These are phyloP conservation scores for Phytophthora ohioensis DNA, from an alignment of 352 stramenopile genomes.

Conservation along the genomic window DNA sequence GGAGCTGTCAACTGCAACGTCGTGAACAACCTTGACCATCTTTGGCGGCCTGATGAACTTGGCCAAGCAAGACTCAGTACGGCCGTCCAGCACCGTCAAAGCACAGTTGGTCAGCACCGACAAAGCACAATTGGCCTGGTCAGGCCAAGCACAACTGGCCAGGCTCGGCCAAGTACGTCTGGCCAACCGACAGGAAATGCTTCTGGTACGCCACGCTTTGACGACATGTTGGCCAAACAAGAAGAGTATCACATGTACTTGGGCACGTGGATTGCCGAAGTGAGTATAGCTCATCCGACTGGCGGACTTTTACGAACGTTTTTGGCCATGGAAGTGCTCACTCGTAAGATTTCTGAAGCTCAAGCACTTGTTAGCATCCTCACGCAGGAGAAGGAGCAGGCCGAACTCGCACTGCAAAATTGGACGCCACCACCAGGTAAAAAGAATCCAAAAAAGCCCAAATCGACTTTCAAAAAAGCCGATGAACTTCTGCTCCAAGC, in stretches of 20 bases:
- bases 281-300: constrained; percentile 81
- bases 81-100: background rate
- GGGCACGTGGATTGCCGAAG: constrained; percentile 88
- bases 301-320: constrained; percentile 78
- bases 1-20: constrained; percentile 52
- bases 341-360: constrained; percentile 62
- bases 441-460: constrained; percentile 41
- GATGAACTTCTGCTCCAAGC: constrained; percentile 53
- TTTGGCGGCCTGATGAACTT: constrained; percentile 39
- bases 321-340: constrained; percentile 76
- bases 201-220: constrained; percentile 2
- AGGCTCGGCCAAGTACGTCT: background rate
- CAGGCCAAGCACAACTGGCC: background rate
- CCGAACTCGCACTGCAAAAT: constrained; percentile 22
- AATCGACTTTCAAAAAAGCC: constrained; percentile 38
- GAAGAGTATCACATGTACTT: constrained; percentile 65
- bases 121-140: background rate
- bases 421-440: constrained; percentile 36
- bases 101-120: background rate
- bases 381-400: constrained; percentile 55
- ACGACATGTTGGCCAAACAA: constrained; percentile 8
- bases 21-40: constrained; percentile 76
- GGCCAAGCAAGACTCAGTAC: constrained; percentile 1
- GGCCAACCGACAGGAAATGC: background rate
- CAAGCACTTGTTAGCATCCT: constrained; percentile 62